phyloP scores from a whole-genome alignment of 164 flowering plant species.

The Protea cynaroides region DNA sequence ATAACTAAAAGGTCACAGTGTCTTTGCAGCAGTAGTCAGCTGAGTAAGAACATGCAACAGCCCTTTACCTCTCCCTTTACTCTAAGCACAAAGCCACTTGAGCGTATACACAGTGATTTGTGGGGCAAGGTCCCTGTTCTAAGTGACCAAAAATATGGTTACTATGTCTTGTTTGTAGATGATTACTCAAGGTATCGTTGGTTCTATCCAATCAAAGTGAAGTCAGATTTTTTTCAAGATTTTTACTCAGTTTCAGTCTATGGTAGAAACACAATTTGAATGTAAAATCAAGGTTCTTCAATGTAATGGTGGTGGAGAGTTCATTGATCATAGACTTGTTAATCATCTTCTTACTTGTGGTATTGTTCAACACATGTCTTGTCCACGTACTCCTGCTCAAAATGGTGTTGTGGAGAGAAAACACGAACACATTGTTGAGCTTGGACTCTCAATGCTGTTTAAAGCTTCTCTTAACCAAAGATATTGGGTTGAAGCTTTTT shows the following conservation, averaged over 20 bases:
- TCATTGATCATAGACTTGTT: no score
- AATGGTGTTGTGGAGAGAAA: neutral
- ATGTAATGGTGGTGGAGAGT: no score
- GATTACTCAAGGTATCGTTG: no score
- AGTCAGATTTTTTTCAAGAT: neutral
- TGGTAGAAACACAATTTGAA: neutral
- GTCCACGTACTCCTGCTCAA: neutral
- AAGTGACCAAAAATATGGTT: neutral
- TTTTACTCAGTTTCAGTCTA: neutral
- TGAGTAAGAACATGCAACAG: no score
- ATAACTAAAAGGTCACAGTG: no score
- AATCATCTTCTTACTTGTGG: no score
- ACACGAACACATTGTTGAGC: neutral
- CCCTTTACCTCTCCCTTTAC: no score
- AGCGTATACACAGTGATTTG: no score
- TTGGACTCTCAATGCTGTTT: neutral
- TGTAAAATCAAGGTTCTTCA: no score
- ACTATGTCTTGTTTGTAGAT: neutral
- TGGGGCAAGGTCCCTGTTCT: no score
- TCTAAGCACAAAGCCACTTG: no score
- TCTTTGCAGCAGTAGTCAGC: no score
- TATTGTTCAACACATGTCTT: neutral
- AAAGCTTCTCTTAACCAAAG: neutral
- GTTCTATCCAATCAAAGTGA: neutral
- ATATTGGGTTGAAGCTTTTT: neutral